A percentile compares a stretch with the other conserved stretches of the same genome.
These are phyloP conservation scores for Lizonia empirigonia DNA, from an alignment of 2,329 filamentous ascomycete species.

Conservation along the genomic window DNA sequence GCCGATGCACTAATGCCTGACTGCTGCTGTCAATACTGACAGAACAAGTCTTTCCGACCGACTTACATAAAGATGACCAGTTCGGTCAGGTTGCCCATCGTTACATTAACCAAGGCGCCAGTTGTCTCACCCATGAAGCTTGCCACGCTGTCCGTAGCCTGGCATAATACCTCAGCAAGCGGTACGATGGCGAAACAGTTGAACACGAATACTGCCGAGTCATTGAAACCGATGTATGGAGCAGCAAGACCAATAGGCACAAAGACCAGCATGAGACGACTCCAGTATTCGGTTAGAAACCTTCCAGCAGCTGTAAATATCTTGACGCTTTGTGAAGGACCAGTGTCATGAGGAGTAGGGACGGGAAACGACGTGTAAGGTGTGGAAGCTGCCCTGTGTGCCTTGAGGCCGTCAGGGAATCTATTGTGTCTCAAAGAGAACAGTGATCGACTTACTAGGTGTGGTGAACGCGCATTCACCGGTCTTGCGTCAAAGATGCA, in stretches of 20 bases:
- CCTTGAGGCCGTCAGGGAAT: background rate
- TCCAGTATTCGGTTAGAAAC: conserved; percentile 56
- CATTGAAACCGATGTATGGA: conserved; percentile 60
- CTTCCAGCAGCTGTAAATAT: background rate
- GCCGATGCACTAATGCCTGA: conserved; percentile 71
- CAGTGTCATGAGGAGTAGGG: background rate
- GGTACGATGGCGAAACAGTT: conserved; percentile 24
- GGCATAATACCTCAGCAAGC: conserved; percentile 20
- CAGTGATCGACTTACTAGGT: background rate
- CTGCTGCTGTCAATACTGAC: conserved; percentile 57
- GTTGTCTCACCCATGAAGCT: conserved; percentile 73
- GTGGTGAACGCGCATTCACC: too few relatives aligned
- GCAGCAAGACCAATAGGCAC: conserved; percentile 70
- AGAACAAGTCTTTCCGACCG: background rate
- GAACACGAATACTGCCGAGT: conserved; percentile 60
- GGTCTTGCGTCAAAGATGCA: conserved; percentile 1
- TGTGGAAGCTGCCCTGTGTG: background rate
- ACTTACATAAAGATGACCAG: conserved; percentile 73
- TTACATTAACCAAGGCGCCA: conserved; percentile 38
- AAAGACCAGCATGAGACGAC: conserved; percentile 76
- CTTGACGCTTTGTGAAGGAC: background rate
- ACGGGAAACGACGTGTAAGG: conserved; percentile 2
- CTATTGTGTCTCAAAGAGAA: background rate
- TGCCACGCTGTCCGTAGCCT: conserved; percentile 72
- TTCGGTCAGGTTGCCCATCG: conserved; percentile 84